These are phyloP conservation scores for Penicillium antarcticum DNA, from an alignment of 495 filamentous ascomycete genomes.

Conservation along the genomic window DNA sequence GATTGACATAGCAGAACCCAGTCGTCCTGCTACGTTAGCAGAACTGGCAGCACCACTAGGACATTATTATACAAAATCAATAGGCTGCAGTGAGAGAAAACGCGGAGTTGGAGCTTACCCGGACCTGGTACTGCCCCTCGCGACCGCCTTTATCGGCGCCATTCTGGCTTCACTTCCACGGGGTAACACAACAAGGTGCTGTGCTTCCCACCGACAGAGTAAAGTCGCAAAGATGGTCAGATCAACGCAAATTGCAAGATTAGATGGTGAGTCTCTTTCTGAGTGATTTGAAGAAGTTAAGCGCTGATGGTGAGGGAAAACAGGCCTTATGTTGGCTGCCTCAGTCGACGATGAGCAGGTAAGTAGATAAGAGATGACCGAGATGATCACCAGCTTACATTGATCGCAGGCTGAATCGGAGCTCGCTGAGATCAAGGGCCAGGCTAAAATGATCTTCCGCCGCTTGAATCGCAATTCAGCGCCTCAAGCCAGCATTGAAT, in stretches of 20 bases:
- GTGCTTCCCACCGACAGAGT: background rate
- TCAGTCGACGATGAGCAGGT: constrained; percentile 90
- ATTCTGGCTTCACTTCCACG: constrained; percentile 23
- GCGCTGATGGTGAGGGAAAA: constrained; percentile 26
- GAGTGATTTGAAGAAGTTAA: background rate
- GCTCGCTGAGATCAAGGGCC: constrained; percentile 82
- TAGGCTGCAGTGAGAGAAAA: background rate
- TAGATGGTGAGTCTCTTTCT: constrained; percentile 67
- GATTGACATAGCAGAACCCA: constrained; percentile 15
- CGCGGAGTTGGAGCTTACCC: constrained; percentile 12
- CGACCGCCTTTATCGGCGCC: constrained; percentile 36
- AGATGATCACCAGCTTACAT: background rate
- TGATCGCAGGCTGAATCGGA: constrained; percentile 61
- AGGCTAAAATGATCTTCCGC: constrained; percentile 86
- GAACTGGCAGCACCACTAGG: constrained; percentile 14
- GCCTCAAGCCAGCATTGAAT: constrained; percentile 88
- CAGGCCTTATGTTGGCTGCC: constrained; percentile 90
- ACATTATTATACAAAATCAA: constrained; percentile 14
- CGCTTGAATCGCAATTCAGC: constrained; percentile 83
- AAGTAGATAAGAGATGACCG: constrained; percentile 6
- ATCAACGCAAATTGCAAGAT: constrained; percentile 88
- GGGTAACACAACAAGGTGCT: constrained; percentile 12
- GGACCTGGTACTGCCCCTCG: constrained; percentile 27
- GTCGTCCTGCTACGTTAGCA: constrained; percentile 23
- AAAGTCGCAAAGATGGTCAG: constrained; percentile 68